These are phyloP conservation scores for Saitozyma sp. DNA, from an alignment of 768 basidiomycete species.

Conservation along the genomic window DNA sequence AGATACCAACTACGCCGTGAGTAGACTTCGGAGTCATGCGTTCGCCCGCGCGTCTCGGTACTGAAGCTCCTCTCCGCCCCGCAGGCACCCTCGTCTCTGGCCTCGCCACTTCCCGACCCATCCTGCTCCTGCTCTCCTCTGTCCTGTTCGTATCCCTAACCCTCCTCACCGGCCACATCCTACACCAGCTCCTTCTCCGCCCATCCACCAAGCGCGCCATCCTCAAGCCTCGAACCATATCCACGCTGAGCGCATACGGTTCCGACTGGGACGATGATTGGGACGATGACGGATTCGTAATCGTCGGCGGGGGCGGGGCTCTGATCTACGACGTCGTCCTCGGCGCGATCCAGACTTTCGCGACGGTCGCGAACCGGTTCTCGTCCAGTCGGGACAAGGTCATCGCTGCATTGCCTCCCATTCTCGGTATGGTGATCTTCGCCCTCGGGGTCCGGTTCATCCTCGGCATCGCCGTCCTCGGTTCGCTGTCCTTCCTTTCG, in stretches of 20 bases:
- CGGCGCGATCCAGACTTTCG: constrained; percentile 34
- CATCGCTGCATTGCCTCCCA: background rate
- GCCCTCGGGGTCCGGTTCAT: constrained; percentile 28
- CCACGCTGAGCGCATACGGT: constrained; percentile 2
- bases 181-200: constrained; percentile 22
- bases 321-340: constrained; percentile 37
- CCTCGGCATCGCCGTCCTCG: constrained; percentile 38
- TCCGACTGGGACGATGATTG: constrained; percentile 11
- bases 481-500: constrained; percentile 39
- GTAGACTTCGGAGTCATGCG: constrained; percentile 2
- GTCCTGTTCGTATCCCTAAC: constrained; percentile 30
- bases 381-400: background rate
- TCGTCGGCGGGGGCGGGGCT: constrained; percentile 27
- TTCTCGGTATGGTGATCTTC: constrained; percentile 2
- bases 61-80: background rate
- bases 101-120: constrained; percentile 40
- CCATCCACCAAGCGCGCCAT: background rate
- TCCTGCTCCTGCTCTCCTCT: constrained; percentile 32
- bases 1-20: constrained; percentile 38
- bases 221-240: background rate
- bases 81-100: constrained; percentile 42
- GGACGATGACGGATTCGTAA: constrained; percentile 20
- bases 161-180: constrained; percentile 29
- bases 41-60: background rate
- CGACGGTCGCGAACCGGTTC: constrained; percentile 20